Conservation (phyloP, 2,329 filamentous ascomycete genomes). For the Diplodia mutila region DNA sequence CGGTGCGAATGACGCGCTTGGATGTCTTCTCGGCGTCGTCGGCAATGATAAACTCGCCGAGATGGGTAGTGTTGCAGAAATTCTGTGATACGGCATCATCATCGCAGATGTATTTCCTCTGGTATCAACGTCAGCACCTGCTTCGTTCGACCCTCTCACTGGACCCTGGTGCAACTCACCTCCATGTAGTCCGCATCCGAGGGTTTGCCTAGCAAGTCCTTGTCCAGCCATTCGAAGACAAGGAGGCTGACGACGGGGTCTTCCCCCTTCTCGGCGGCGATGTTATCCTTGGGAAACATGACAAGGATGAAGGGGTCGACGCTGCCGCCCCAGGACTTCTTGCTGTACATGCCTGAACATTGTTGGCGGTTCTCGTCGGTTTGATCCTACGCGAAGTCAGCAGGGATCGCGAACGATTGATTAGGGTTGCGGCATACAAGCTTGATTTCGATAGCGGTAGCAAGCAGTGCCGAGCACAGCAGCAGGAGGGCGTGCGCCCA, state of each 20-base stretch:
- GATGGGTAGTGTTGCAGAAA: slow-evolving; percentile 74
- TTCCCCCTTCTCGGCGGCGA: slow-evolving; percentile 35
- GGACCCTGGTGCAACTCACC: slow-evolving; percentile 38
- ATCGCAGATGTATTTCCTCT: slow-evolving; percentile 77
- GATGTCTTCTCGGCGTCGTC: slow-evolving; percentile 74
- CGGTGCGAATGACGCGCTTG: slow-evolving; percentile 72
- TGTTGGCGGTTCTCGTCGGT: slow-evolving; percentile 70
- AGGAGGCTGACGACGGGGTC: slow-evolving; percentile 82
- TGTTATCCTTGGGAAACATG: slow-evolving; percentile 70
- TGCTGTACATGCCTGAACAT: slow-evolving; percentile 94
- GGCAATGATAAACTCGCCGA: slow-evolving; percentile 82
- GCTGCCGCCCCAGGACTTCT: slow-evolving; percentile 82
- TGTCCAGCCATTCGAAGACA: slow-evolving; percentile 94
- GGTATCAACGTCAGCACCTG: slow-evolving; percentile 32
- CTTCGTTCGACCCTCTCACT: not conserved
- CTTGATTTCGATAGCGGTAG: slow-evolving; percentile 43
- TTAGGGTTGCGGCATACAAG: slow-evolving; percentile 33
- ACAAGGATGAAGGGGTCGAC: slow-evolving; percentile 87
- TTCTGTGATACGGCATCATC: slow-evolving; percentile 68
- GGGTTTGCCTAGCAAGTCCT: slow-evolving; percentile 73
- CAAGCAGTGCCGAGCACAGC: slow-evolving; percentile 36
- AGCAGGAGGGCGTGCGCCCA: slow-evolving; percentile 42
- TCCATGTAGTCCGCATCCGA: slow-evolving; percentile 36
- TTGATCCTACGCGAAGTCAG: slow-evolving; percentile 63
- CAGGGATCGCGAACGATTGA: slow-evolving; percentile 22